Evolutionary conservation across 148 eudicot genomes (phyloP).

Genomic region (Rhododendron vialii): DNA sequence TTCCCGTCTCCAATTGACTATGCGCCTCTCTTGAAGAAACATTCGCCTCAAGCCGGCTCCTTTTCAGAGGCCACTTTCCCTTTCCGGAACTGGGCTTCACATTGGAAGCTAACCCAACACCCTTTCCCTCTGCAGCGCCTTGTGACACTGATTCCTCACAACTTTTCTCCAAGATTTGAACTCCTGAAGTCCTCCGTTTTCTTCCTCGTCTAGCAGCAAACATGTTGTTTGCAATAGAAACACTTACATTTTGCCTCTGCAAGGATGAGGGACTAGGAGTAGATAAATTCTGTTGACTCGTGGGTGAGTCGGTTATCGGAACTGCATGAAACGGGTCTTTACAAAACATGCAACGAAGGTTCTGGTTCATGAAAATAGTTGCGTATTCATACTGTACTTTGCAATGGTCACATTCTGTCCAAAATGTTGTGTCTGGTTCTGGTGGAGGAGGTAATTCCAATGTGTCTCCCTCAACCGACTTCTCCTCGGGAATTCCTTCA

Average conservation of each 20-base stretch:
- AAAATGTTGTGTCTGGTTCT: too few species aligned
- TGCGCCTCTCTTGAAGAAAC: slow-evolving; percentile 7
- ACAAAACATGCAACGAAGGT: slow-evolving; percentile 50
- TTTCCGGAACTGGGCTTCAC: background rate
- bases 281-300: slow-evolving; percentile 4
- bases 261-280: background rate
- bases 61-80: background rate
- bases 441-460: too few species aligned
- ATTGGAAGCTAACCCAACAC: background rate
- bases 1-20: background rate
- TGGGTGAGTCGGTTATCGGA: slow-evolving; percentile 34
- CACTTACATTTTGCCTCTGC: background rate
- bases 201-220: background rate
- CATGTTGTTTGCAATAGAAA: background rate
- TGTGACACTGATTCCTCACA: slow-evolving; percentile 24
- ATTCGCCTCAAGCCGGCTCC: background rate
- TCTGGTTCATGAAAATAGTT: slow-evolving; percentile 40
- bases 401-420: too few species aligned
- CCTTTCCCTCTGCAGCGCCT: background rate
- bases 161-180: slow-evolving; percentile 38
- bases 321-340: slow-evolving; percentile 44
- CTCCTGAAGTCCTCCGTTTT: background rate
- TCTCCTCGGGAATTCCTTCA: too few species aligned
- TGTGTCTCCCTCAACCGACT: too few species aligned
- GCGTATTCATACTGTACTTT: too few species aligned